phyloP scores from a whole-genome alignment of 2,329 filamentous ascomycete species.

The Trichoderma sp. region DNA sequence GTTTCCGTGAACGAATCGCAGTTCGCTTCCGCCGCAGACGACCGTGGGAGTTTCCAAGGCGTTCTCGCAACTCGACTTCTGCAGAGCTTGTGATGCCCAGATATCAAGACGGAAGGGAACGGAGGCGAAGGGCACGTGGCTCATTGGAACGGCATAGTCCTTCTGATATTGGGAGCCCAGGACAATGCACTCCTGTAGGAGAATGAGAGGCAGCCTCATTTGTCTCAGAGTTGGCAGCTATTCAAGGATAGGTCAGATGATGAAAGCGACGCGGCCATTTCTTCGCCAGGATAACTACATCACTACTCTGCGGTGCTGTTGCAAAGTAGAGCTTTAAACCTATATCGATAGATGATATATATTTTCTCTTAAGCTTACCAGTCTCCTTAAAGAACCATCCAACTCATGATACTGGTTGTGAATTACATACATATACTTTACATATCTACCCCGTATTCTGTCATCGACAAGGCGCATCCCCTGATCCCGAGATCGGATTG shows the following conservation, averaged over 20 bases:
- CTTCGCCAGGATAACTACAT: not conserved
- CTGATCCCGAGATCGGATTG: not conserved
- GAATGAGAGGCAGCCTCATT: slow-evolving; percentile 35
- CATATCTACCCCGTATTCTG: not conserved
- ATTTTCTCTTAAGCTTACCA: not conserved
- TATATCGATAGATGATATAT: not conserved
- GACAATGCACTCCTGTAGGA: slow-evolving; percentile 31
- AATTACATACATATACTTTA: not conserved
- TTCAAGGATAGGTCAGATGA: not conserved
- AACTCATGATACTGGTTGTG: not conserved
- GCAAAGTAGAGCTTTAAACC: not conserved
- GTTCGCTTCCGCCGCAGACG: slow-evolving; percentile 35
- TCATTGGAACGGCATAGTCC: slow-evolving; percentile 35
- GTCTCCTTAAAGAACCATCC: not conserved
- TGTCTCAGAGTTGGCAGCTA: slow-evolving; percentile 14
- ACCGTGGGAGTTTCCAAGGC: slow-evolving; percentile 35
- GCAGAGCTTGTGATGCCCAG: slow-evolving; percentile 25
- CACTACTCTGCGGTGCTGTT: not conserved
- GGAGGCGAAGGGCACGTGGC: slow-evolving; percentile 40
- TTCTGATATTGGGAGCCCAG: slow-evolving; percentile 32
- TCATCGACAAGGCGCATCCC: not conserved
- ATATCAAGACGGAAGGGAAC: slow-evolving; percentile 37
- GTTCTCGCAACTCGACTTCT: slow-evolving; percentile 29
- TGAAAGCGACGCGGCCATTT: not conserved
- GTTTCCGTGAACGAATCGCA: slow-evolving; percentile 35